These are phyloP conservation scores for Lentinus brumalis DNA, from an alignment of 768 basidiomycete genomes.

Conservation along the genomic window DNA sequence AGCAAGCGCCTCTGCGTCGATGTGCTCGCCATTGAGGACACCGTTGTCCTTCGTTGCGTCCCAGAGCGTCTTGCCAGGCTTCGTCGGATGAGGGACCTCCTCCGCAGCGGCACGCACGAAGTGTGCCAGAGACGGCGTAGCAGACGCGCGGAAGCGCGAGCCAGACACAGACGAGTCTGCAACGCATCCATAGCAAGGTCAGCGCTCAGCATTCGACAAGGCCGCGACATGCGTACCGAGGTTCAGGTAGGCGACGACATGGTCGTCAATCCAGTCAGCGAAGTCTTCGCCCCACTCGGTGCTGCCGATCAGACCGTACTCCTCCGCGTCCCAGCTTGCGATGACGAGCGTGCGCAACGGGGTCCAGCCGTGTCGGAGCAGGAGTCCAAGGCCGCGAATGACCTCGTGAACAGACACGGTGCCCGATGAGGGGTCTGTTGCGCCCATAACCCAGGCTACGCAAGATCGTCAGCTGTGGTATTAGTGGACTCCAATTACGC, in stretches of 20 bases:
- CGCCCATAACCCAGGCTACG: conserved; percentile 71
- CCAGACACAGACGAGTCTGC: conserved; percentile 13
- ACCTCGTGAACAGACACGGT: conserved; percentile 79
- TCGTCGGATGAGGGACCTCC: conserved; percentile 73
- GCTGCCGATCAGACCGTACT: conserved; percentile 78
- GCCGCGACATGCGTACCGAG: conserved; percentile 50
- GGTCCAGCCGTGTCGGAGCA: conserved; percentile 77
- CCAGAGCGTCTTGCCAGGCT: conserved; percentile 70
- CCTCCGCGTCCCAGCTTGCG: conserved; percentile 82
- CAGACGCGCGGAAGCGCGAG: conserved; percentile 48
- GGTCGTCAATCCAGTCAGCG: conserved; percentile 70
- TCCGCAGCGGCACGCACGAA: conserved; percentile 69
- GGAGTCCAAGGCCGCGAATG: conserved; percentile 68
- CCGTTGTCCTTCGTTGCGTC: conserved; percentile 69
- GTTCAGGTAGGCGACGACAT: conserved; percentile 88
- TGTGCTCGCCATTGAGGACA: conserved; percentile 41
- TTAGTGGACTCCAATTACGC: not conserved
- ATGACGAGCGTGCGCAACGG: conserved; percentile 78
- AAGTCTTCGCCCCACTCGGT: conserved; percentile 98
- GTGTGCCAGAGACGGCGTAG: conserved; percentile 83
- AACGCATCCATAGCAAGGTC: conserved; percentile 51
- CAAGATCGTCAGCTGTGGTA: conserved; percentile 30
- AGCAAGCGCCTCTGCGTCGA: conserved; percentile 46
- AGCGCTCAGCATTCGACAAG: not conserved
- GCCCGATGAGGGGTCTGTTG: conserved; percentile 78